Evolutionary conservation across 169 alveolate genomes (phyloP).

Genomic region (Eimeria praecox): DNA sequence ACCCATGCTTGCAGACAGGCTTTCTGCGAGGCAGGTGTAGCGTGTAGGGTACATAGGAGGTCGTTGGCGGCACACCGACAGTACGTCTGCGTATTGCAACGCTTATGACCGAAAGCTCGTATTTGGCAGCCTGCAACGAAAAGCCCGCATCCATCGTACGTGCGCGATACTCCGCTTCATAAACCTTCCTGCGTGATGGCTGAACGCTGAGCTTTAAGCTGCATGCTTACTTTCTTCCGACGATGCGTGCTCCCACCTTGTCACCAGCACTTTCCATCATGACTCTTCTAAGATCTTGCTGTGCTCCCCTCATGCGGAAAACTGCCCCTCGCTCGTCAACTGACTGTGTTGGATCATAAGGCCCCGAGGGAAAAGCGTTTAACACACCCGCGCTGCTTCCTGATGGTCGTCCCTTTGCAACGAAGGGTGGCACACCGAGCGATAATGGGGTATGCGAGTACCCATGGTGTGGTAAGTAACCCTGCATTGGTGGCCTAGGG

Average conservation of each 20-base stretch:
- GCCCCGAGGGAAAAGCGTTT: conserved; percentile 65
- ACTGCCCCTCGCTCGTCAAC: conserved; percentile 74
- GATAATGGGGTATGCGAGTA: conserved; percentile 63
- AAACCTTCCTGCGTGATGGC: not conserved
- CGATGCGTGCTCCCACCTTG: conserved; percentile 69
- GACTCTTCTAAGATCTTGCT: conserved; percentile 50
- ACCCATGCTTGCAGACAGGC: not conserved
- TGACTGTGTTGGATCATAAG: conserved; percentile 69
- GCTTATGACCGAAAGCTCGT: conserved; percentile 37
- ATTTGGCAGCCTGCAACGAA: conserved; percentile 56
- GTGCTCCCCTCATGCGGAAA: conserved; percentile 73
- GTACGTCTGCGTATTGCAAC: not conserved
- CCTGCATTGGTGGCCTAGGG: conserved; percentile 57
- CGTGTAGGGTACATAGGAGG: not conserved
- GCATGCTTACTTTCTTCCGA: conserved; percentile 53
- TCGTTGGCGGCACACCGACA: not conserved
- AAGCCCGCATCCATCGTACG: not conserved
- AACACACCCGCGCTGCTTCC: conserved; percentile 25
- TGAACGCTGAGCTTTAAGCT: not conserved
- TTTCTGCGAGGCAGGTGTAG: not conserved
- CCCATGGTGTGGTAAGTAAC: conserved; percentile 67
- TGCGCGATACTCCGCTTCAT: not conserved
- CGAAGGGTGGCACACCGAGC: conserved; percentile 78
- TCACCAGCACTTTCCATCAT: conserved; percentile 48
- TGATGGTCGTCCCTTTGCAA: conserved; percentile 40